These are phyloP conservation scores for Kwoniella botswanensis DNA, from an alignment of 768 basidiomycete species.

Conservation along the genomic window DNA sequence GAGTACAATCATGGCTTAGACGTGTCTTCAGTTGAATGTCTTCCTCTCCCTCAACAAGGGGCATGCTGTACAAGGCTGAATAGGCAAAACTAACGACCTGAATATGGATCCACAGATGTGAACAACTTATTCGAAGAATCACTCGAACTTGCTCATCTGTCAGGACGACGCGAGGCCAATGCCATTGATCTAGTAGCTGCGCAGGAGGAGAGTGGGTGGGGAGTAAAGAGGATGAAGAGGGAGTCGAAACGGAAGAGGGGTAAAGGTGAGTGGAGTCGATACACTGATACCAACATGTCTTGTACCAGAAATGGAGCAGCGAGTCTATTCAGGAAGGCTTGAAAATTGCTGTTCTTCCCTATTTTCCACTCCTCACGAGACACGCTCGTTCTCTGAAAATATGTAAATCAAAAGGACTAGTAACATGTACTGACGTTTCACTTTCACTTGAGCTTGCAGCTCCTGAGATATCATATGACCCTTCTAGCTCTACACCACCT, in stretches of 20 bases:
- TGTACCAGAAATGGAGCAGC: no score
- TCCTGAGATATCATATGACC: neutral
- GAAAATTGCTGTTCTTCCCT: no score
- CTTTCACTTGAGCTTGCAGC: neutral
- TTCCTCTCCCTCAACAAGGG: no score
- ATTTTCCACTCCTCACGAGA: no score
- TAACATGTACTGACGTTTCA: neutral
- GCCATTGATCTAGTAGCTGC: constrained; percentile 23
- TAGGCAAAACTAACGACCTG: no score
- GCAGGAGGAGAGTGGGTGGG: constrained; percentile 18
- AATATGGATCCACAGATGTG: no score
- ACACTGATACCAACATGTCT: neutral
- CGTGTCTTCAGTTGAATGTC: no score
- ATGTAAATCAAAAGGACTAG: no score
- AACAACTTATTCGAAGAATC: constrained; percentile 25
- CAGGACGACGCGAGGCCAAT: constrained; percentile 23
- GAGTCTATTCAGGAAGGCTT: no score
- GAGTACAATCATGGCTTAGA: no score
- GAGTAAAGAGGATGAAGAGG: constrained; percentile 16
- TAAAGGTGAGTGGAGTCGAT: neutral
- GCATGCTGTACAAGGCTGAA: no score
- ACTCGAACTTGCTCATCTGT: constrained; percentile 16
- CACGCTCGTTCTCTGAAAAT: no score
- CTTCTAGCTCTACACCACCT: constrained; percentile 7
- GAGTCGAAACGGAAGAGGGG: constrained; percentile 17